Evolutionary conservation across 257 asterid species (phyloP).

Genomic region (Cynanchum wilfordii): DNA sequence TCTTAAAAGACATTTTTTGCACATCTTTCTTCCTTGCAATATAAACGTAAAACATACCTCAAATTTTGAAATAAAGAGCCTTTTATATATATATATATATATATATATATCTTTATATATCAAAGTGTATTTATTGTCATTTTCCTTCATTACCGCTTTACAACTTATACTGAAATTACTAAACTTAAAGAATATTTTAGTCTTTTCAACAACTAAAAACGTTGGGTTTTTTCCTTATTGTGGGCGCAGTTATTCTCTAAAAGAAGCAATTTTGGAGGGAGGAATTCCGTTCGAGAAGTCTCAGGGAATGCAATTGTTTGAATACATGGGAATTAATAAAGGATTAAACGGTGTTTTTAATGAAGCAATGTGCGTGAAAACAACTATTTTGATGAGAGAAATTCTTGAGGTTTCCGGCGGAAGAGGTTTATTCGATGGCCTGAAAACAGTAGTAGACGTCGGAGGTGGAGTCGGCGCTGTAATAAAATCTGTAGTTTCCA

Average conservation of each 20-base stretch:
- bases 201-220: no score
- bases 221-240: no score
- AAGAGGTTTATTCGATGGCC: slow-evolving; percentile 20
- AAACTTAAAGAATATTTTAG: no score
- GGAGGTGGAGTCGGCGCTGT: slow-evolving; percentile 49
- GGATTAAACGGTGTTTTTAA: slow-evolving; percentile 25
- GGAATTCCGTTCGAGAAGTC: slow-evolving; percentile 19
- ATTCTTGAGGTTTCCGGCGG: slow-evolving; percentile 34
- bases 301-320: slow-evolving; percentile 11
- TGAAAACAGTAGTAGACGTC: slow-evolving; percentile 38
- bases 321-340: slow-evolving; percentile 4
- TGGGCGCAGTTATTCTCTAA: slow-evolving; percentile 4
- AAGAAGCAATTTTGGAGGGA: slow-evolving; percentile 19
- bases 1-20: no score
- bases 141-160: no score
- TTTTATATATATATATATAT: no score
- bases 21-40: no score
- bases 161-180: no score
- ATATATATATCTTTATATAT: no score
- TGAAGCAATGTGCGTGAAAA: slow-evolving; percentile 2
- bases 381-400: neutral
- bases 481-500: slow-evolving; percentile 26
- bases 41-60: no score
- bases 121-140: no score
- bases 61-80: no score